Evolutionary conservation across 1,139 yeast genomes (phyloP), one percentile per base, ranked within the genome.

Genomic region (Debaryomyces sp.): DNA sequence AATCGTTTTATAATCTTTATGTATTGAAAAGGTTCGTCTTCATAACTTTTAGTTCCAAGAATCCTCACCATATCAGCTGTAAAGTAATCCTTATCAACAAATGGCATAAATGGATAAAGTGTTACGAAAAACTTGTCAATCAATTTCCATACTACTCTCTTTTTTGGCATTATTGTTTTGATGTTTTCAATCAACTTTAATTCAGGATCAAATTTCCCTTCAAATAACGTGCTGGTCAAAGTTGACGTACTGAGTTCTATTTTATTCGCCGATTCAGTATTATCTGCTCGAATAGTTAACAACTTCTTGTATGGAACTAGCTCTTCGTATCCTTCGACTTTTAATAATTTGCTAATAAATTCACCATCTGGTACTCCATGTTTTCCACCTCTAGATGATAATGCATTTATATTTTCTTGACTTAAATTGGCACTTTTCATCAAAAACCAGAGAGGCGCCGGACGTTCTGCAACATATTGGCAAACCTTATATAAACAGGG

Each of bases 31-130:
- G 50, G 46, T 10, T 45, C 54, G 45, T 58, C 57, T 7, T 50
- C 56, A 27, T 48, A 48, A 26, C 53, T 43, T 6, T 47, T 50
- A 4, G 56, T 49, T 1, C 70, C 69, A 6, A 67, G 46, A n/a
- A 67, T 57, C 13, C 54, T 54, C 5, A 40, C 42, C 43, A 65
- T 48, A 12, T 59, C 54, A 4, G 42, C 45, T 30, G 53, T 59
- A 41, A 67, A 63, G 33, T 63, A 63, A 9, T 47, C 53, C 53
- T 81, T 84, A 59, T 81, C 85, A 23, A 81, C 49, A 34, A 78
- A 68, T 1, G 86, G 85, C 48, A 79, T 67, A 37, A 71, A 73
- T 1, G 84, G 82, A 54, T 80, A 78, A 5, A 80, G 64, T 15
- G 64, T 62, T 22, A 61, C 61, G 61, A 81, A 80, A 52, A 76